Evolutionary conservation across 495 filamentous ascomycete genomes (phyloP).

Genomic region (Xylaria castorea): DNA sequence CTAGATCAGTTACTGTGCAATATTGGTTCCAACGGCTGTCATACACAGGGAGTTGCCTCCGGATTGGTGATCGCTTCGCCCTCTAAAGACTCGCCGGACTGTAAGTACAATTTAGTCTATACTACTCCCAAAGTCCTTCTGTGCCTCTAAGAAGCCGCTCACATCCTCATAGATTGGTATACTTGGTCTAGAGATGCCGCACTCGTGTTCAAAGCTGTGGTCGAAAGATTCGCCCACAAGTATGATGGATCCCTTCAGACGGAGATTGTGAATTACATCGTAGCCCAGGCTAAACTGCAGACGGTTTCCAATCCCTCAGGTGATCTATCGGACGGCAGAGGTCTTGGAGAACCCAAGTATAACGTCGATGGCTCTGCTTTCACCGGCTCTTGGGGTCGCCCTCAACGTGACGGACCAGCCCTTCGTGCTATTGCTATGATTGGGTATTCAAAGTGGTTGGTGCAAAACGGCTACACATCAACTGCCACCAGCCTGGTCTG

Average conservation of each 20-base stretch:
- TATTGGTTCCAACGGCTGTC: constrained; percentile 62
- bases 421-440: constrained; percentile 67
- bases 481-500: constrained; percentile 56
- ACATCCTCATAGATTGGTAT: constrained; percentile 55
- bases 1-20: constrained; percentile 62
- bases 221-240: constrained; percentile 64
- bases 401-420: constrained; percentile 75
- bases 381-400: constrained; percentile 71
- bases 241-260: constrained; percentile 58
- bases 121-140: not conserved
- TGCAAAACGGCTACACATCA: constrained; percentile 54
- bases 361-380: constrained; percentile 65
- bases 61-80: constrained; percentile 70
- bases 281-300: constrained; percentile 66
- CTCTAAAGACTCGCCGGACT: constrained; percentile 63
- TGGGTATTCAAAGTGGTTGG: constrained; percentile 52
- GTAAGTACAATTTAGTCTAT: constrained; percentile 48
- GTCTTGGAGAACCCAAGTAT: constrained; percentile 69
- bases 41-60: constrained; percentile 51
- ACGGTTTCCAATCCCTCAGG: constrained; percentile 67
- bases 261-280: constrained; percentile 64
- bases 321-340: constrained; percentile 53
- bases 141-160: constrained; percentile 10
- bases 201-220: constrained; percentile 65
- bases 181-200: constrained; percentile 79